phyloP scores from a whole-genome alignment of 2,329 filamentous ascomycete species.

The Pseudocercospora ulei region DNA sequence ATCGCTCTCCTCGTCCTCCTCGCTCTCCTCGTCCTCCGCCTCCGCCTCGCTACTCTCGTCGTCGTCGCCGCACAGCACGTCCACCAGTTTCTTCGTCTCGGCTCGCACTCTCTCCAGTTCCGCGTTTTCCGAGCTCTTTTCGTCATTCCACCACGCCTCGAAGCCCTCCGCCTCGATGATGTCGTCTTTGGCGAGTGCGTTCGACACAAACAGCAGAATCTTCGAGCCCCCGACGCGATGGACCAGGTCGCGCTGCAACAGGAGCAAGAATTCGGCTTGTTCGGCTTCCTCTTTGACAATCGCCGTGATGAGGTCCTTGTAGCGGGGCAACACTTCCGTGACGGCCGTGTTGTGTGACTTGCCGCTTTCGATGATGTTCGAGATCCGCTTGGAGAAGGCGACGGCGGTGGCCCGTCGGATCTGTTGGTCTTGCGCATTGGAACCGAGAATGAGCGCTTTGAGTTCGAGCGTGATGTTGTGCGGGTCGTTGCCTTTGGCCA shows the following conservation, averaged over 20 bases:
- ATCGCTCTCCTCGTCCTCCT: slow-evolving; percentile 16
- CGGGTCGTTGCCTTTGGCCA: slow-evolving; percentile 59
- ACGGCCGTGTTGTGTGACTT: slow-evolving; percentile 36
- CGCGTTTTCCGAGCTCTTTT: slow-evolving; percentile 56
- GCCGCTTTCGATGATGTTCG: slow-evolving; percentile 52
- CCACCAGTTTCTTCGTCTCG: slow-evolving; percentile 68
- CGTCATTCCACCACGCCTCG: slow-evolving; percentile 77
- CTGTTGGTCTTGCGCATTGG: slow-evolving; percentile 79
- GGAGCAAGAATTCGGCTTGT: slow-evolving; percentile 74
- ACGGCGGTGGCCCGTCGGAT: slow-evolving; percentile 78
- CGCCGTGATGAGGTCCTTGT: slow-evolving; percentile 53
- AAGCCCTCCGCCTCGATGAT: slow-evolving; percentile 83
- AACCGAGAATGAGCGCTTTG: slow-evolving; percentile 81
- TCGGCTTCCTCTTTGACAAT: slow-evolving; percentile 51
- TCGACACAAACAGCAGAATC: slow-evolving; percentile 67
- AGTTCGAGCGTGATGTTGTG: slow-evolving; percentile 92
- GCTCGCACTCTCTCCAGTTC: slow-evolving; percentile 60
- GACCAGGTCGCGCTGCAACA: slow-evolving; percentile 69
- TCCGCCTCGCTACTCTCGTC: slow-evolving; percentile 58
- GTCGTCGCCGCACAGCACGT: slow-evolving; percentile 65
- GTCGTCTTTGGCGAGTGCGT: slow-evolving; percentile 76
- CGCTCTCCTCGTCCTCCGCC: slow-evolving; percentile 38
- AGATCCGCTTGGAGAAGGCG: slow-evolving; percentile 72
- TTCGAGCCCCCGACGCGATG: slow-evolving; percentile 54
- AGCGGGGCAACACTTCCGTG: slow-evolving; percentile 38